Evolutionary conservation across 192 early-diverging fungal species (phyloP), one percentile per base, ranked within the genome.

Genomic region (Backusella tuberculispora): DNA sequence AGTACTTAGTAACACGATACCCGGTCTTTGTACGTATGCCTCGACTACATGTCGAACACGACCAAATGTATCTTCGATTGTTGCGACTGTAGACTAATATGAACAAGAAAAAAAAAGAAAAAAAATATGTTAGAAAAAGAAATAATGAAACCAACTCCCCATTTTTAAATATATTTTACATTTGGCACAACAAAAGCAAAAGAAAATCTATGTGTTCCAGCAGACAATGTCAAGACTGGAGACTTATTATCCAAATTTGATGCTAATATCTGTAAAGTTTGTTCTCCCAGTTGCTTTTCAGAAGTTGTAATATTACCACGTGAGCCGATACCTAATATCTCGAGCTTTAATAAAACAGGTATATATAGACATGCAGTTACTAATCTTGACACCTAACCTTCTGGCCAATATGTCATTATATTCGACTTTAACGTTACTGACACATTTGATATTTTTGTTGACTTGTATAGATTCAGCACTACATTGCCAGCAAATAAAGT

Each of bases 151-250:
- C 29, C 2, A 34, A 2, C 0, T 2, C 29, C 29, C 29, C 29
- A 34, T 71, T 29, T 50, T 71, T 19, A 12, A 26, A 19, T 6
- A 17, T 48, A 15, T 14, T 63, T 72, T 72, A 77, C 76, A 50
- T 77, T 77, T 15, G 76, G 70, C 26, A 77, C 24, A 10, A 77
- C 70, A 72, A 77, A 77, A 13, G 64, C 65, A 77, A 77, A 77
- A 6, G 65, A 56, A 47, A 77, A 77, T 21, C 76, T 41, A 50
- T 77, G 76, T 12, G 63, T 72, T 15, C 76, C 76, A 19, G 69
- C 60, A 14, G 63, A 26, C 3, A 77, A 26, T 21, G n/a, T 13
- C 10, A 65, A 21, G 41, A 72, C 53, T 34, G 56, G 37, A 12
- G 63, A 41, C 38, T 63, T 63, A 19, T 60, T 48, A 17, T 77